A percentile compares a stretch with the other conserved stretches of the same genome.
Evolutionary conservation across 768 basidiomycete genomes (phyloP).

Genomic region (Dioszegia aurantiaca): DNA sequence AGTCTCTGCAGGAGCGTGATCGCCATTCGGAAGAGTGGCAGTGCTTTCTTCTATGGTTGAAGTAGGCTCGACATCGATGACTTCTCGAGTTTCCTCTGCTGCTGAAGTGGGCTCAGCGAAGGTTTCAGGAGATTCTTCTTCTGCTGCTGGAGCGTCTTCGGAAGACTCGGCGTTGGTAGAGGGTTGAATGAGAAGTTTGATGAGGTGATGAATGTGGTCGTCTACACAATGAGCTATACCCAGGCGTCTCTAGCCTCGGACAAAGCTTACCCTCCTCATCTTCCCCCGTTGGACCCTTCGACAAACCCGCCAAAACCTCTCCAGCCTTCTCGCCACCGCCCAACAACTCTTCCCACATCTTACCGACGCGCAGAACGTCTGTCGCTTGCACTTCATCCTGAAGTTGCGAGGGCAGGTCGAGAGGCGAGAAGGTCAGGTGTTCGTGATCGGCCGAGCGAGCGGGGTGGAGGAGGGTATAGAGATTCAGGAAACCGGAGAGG

Average conservation of each 20-base stretch:
- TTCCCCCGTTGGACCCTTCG: conserved; percentile 27
- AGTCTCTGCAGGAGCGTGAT: background rate
- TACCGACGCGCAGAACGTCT: conserved; percentile 37
- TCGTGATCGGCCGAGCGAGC: conserved; percentile 38
- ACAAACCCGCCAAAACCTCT: conserved; percentile 27
- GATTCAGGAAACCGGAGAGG: conserved; percentile 35
- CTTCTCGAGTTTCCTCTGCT: background rate
- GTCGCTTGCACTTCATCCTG: conserved; percentile 43
- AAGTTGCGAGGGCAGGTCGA: conserved; percentile 27
- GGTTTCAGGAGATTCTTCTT: background rate
- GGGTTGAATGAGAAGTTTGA: conserved; percentile 23
- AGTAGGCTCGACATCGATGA: background rate
- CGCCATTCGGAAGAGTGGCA: background rate
- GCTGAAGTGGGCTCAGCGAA: too few relatives aligned
- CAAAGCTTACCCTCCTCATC: conserved; percentile 36
- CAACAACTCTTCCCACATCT: conserved; percentile 37
- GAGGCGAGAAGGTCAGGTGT: conserved; percentile 37
- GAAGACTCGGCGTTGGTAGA: background rate
- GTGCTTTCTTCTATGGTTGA: too few relatives aligned
- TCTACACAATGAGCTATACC: conserved; percentile 17
- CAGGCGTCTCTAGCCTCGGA: background rate
- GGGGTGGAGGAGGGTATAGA: conserved; percentile 41
- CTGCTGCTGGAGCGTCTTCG: background rate
- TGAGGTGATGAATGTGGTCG: conserved; percentile 35
- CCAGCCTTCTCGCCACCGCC: conserved; percentile 27